phyloP scores from a whole-genome alignment of 345 rosid genomes.

The Gossypium sturtianum region DNA sequence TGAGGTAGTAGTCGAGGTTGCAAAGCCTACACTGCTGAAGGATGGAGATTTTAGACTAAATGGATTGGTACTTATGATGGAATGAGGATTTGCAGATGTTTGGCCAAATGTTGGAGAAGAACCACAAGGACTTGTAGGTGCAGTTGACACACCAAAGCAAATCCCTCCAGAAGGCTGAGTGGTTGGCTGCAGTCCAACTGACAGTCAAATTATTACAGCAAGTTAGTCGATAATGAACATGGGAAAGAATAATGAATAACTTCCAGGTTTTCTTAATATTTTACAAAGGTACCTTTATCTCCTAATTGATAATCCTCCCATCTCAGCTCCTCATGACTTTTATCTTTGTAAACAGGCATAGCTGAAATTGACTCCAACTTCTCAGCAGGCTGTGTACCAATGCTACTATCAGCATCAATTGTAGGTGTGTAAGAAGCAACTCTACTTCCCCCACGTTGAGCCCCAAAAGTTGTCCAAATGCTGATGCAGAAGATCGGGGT shows the following conservation, averaged over 20 bases:
- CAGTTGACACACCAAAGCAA: conserved; percentile 45
- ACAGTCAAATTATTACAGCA: conserved; percentile 4
- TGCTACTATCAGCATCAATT: conserved; percentile 47
- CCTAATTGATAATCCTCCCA: conserved; percentile 97
- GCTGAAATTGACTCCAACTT: conserved; percentile 86
- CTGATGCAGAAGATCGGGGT: conserved; percentile 53
- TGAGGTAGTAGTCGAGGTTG: conserved; percentile 30
- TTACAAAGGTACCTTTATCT: conserved; percentile 66
- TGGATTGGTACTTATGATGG: conserved; percentile 38
- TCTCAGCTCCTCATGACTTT: conserved; percentile 85
- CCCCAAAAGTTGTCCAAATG: conserved; percentile 74
- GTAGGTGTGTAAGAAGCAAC: conserved; percentile 62
- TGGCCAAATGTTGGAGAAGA: conserved; percentile 39
- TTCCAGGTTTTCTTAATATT: background rate
- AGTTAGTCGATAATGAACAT: background rate
- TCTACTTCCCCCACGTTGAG: conserved; percentile 78
- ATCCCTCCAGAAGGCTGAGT: conserved; percentile 56
- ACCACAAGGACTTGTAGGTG: conserved; percentile 49
- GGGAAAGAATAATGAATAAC: background rate
- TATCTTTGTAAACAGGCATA: conserved; percentile 65
- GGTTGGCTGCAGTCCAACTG: conserved; percentile 72
- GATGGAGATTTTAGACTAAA: conserved; percentile 45
- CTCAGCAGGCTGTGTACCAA: conserved; percentile 51
- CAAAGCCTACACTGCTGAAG: conserved; percentile 36
- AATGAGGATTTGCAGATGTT: conserved; percentile 46